A percentile compares a stretch with the other conserved stretches of the same genome.
Evolutionary conservation across 1,139 yeast species (phyloP).

Genomic region (Hanseniaspora sp.): DNA sequence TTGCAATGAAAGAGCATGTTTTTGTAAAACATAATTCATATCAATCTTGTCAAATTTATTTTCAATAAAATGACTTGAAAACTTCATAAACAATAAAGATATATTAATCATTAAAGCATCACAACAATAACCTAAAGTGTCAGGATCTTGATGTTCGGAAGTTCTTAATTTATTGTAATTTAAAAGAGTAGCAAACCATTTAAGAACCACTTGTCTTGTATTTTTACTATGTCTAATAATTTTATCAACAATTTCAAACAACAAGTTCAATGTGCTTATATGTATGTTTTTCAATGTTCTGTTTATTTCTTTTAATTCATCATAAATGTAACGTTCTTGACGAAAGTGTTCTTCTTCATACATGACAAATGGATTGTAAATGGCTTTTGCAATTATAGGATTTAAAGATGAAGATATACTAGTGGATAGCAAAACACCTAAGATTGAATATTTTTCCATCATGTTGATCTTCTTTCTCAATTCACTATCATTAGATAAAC

Average conservation of each 20-base stretch:
- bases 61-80: constrained; percentile 78
- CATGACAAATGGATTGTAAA: constrained; percentile 26
- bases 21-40: constrained; percentile 46
- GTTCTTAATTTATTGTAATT: constrained; percentile 77
- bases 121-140: constrained; percentile 43
- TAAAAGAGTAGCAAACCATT: constrained; percentile 59
- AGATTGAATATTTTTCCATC: constrained; percentile 37
- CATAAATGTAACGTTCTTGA: constrained; percentile 33
- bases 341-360: constrained; percentile 15
- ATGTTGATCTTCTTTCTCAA: constrained; percentile 29
- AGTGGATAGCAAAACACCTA: constrained; percentile 58
- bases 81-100: constrained; percentile 50
- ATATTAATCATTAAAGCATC: constrained; percentile 79
- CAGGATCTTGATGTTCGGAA: constrained; percentile 70
- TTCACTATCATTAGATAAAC: constrained; percentile 26
- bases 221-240: constrained; percentile 64
- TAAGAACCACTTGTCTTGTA: constrained; percentile 51
- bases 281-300: constrained; percentile 53
- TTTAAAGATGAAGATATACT: constrained; percentile 57
- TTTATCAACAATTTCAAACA: constrained; percentile 60
- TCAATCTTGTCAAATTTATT: constrained; percentile 70
- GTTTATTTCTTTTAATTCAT: constrained; percentile 39
- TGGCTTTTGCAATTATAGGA: constrained; percentile 38
- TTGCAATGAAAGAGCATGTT: constrained; percentile 40
- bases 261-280: constrained; percentile 43